phyloP scores from a whole-genome alignment of 2,329 filamentous ascomycete species.

The Neofusicoccum cordaticola region DNA sequence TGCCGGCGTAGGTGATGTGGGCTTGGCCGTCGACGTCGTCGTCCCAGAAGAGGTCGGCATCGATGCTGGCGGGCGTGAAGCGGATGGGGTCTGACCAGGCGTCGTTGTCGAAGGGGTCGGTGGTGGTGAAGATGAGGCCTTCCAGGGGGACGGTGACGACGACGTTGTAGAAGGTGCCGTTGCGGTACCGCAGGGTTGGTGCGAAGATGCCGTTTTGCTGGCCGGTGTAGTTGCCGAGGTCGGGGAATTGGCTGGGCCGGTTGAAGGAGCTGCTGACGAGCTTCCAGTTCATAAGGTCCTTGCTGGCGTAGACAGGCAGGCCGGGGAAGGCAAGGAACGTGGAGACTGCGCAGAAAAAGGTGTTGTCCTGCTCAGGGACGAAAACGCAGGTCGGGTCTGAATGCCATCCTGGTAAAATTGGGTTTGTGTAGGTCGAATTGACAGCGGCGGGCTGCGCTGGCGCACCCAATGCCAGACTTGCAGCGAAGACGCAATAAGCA shows the following conservation, averaged over 20 bases:
- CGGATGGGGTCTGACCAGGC: conserved; percentile 51
- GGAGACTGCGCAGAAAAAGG: conserved; percentile 44
- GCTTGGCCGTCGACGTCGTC: conserved; percentile 38
- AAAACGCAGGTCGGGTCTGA: conserved; percentile 46
- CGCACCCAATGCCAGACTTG: not conserved
- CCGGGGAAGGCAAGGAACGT: conserved; percentile 46
- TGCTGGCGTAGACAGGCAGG: conserved; percentile 44
- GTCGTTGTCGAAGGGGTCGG: conserved; percentile 40
- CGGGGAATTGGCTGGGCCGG: not conserved
- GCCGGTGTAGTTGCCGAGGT: conserved; percentile 25
- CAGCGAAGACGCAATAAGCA: not conserved
- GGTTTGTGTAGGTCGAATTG: conserved; percentile 21
- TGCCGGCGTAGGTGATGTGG: conserved; percentile 26
- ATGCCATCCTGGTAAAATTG: conserved; percentile 47
- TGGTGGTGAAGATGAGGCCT: conserved; percentile 47
- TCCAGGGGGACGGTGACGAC: conserved; percentile 41
- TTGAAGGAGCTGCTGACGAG: conserved; percentile 26
- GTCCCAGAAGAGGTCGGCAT: conserved; percentile 57
- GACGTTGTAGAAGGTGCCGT: conserved; percentile 43
- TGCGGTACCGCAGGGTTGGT: conserved; percentile 35
- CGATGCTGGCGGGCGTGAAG: conserved; percentile 52
- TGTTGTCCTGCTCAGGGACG: conserved; percentile 30
- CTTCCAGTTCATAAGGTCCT: conserved; percentile 44
- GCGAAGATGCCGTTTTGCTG: conserved; percentile 37
- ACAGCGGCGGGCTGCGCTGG: conserved; percentile 21